phyloP scores from a whole-genome alignment of 306 rosid genomes.

The Dalbergia cochinchinensis region DNA sequence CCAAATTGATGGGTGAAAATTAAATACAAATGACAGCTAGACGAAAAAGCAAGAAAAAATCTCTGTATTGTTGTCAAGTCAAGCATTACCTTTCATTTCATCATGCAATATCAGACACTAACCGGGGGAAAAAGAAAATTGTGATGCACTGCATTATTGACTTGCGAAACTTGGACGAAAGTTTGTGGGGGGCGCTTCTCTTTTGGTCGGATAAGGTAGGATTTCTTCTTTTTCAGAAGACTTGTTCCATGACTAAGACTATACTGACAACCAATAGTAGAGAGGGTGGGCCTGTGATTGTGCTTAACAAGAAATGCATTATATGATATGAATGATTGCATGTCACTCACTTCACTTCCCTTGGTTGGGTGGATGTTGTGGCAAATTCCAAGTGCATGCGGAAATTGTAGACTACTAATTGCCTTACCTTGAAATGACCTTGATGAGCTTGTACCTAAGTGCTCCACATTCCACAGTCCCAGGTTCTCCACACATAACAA shows the following conservation, averaged over 20 bases:
- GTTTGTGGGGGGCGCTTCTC: constrained; percentile 21
- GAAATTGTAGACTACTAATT: not conserved
- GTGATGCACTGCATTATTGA: constrained; percentile 41
- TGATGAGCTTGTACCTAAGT: constrained; percentile 32
- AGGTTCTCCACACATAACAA: constrained; percentile 14
- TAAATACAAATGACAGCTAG: constrained; percentile 10
- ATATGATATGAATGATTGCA: constrained; percentile 46
- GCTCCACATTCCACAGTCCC: constrained; percentile 28
- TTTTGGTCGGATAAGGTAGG: constrained; percentile 60
- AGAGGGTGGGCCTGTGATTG: constrained; percentile 34
- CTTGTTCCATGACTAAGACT: constrained; percentile 39
- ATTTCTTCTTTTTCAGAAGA: constrained; percentile 38
- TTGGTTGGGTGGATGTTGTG: constrained; percentile 44
- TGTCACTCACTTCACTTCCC: constrained; percentile 37
- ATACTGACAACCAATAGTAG: constrained; percentile 18
- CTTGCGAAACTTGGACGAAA: constrained; percentile 44
- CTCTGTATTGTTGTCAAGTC: constrained; percentile 41
- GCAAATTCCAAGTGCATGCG: constrained; percentile 41
- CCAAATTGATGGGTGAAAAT: constrained; percentile 1
- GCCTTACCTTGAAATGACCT: constrained; percentile 37
- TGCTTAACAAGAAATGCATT: constrained; percentile 40
- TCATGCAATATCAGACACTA: constrained; percentile 20
- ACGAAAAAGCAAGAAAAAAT: constrained; percentile 9
- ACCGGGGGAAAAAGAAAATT: not conserved
- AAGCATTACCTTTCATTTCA: constrained; percentile 24